Evolutionary conservation across 345 rosid genomes (phyloP).

Genomic region (Eucalyptus erythrocorys): DNA sequence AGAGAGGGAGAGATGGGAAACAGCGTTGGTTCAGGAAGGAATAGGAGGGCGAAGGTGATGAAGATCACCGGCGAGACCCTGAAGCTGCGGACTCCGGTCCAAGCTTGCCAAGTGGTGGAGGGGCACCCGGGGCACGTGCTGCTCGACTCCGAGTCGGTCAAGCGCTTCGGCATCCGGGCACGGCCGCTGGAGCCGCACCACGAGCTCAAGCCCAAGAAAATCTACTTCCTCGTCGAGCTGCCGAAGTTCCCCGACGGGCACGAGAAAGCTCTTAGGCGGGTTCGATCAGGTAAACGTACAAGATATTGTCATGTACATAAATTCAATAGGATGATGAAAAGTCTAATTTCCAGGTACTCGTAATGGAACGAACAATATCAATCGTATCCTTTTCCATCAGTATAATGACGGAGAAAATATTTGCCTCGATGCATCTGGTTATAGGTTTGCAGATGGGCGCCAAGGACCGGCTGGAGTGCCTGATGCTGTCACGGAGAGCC

Average conservation of each 20-base stretch:
- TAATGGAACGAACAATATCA: not conserved
- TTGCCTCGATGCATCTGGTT: not conserved
- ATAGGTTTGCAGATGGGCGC: conserved; percentile 49
- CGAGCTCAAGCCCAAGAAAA: conserved; percentile 38
- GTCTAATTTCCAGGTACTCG: not conserved
- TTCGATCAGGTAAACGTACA: conserved; percentile 24
- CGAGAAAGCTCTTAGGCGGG: conserved; percentile 29
- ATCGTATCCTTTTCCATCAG: not conserved
- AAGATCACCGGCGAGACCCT: conserved; percentile 68
- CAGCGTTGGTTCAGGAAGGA: conserved; percentile 47
- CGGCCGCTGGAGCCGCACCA: conserved; percentile 60
- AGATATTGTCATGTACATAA: not conserved
- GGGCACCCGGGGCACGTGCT: conserved; percentile 71
- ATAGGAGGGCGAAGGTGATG: conserved; percentile 57
- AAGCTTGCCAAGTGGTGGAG: conserved; percentile 36
- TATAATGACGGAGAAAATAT: not conserved
- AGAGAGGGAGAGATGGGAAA: conserved; percentile 41
- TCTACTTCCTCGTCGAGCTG: conserved; percentile 70
- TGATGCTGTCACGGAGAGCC: conserved; percentile 71
- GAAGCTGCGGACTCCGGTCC: conserved; percentile 57
- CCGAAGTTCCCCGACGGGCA: conserved; percentile 32
- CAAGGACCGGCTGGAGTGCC: conserved; percentile 64
- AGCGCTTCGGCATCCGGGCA: conserved; percentile 58
- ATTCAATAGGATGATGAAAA: not conserved
- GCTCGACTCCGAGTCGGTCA: conserved; percentile 64